phyloP scores from a whole-genome alignment of 495 filamentous ascomycete species.

The Penicillium soppii region DNA sequence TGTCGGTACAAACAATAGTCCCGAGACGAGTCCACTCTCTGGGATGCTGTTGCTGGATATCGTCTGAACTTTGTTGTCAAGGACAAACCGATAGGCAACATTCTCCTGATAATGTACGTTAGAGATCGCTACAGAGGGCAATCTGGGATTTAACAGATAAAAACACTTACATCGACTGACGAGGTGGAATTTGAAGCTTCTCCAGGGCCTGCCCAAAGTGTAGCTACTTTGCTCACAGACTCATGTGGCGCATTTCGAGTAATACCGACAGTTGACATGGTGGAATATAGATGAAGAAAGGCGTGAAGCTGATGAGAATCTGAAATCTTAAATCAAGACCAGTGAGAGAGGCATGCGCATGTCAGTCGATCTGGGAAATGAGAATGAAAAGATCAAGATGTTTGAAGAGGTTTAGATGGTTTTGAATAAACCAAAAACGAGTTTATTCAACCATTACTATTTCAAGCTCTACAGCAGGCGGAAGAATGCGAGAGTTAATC shows the following conservation, averaged over 20 bases:
- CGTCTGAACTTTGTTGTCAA: slow-evolving; percentile 64
- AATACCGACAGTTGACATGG: slow-evolving; percentile 8
- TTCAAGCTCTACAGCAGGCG: slow-evolving; percentile 11
- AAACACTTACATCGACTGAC: slow-evolving; percentile 33
- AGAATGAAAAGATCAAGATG: background rate
- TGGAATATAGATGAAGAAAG: background rate
- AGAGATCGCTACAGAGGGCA: background rate
- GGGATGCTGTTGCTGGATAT: slow-evolving; percentile 62
- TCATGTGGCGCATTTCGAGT: slow-evolving; percentile 21
- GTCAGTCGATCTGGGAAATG: no score
- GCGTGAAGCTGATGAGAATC: background rate
- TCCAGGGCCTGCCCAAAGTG: slow-evolving; percentile 41
- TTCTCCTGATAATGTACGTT: slow-evolving; percentile 43
- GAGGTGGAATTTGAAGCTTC: slow-evolving; percentile 33
- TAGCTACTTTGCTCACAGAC: slow-evolving; percentile 35
- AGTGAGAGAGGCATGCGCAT: slow-evolving; percentile 6
- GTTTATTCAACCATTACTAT: background rate
- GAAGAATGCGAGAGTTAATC: slow-evolving; percentile 26
- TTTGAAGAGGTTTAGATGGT: background rate
- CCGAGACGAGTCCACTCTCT: slow-evolving; percentile 57
- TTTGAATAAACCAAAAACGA: background rate
- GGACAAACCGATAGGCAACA: slow-evolving; percentile 61
- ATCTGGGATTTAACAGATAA: background rate
- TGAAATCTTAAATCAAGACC: slow-evolving; percentile 1
- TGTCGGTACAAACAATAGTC: slow-evolving; percentile 80